Evolutionary conservation across 129 eudicot genomes (phyloP).

Genomic region (Solidago caesia): DNA sequence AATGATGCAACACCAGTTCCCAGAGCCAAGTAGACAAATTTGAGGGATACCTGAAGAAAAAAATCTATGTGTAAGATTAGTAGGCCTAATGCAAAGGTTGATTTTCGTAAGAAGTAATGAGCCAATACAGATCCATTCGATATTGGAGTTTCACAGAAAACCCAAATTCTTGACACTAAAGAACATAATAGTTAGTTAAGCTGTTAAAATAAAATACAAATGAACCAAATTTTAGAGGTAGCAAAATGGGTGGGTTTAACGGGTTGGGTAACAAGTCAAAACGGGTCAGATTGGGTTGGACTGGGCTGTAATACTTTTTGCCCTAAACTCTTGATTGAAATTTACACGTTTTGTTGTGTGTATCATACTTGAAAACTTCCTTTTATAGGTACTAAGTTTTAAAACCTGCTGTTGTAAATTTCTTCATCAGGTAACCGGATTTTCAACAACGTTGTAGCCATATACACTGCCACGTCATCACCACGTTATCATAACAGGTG

Average conservation of each 20-base stretch:
- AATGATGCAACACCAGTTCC: constrained; percentile 68
- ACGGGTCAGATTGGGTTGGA: background rate
- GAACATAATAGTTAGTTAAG: background rate
- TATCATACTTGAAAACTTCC: too few species aligned
- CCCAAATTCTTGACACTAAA: background rate
- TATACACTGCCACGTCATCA: too few species aligned
- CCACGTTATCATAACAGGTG: too few species aligned
- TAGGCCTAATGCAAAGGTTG: background rate
- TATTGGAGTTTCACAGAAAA: background rate
- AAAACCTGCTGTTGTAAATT: too few species aligned
- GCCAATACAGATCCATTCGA: background rate
- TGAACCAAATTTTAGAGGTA: background rate
- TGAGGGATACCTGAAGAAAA: constrained; percentile 50
- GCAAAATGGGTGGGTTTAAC: background rate
- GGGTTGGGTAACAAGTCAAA: background rate
- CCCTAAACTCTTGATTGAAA: too few species aligned
- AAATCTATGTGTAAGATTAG: background rate
- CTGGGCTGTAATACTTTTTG: background rate
- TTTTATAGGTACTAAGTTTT: too few species aligned
- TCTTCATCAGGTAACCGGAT: too few species aligned
- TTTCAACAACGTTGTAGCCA: too few species aligned
- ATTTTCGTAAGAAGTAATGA: background rate
- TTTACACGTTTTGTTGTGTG: too few species aligned
- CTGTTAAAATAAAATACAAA: background rate
- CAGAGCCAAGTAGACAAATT: constrained; percentile 65